Conservation (phyloP, 169 alveolate species). For the Cryptosporidium sp. region DNA sequence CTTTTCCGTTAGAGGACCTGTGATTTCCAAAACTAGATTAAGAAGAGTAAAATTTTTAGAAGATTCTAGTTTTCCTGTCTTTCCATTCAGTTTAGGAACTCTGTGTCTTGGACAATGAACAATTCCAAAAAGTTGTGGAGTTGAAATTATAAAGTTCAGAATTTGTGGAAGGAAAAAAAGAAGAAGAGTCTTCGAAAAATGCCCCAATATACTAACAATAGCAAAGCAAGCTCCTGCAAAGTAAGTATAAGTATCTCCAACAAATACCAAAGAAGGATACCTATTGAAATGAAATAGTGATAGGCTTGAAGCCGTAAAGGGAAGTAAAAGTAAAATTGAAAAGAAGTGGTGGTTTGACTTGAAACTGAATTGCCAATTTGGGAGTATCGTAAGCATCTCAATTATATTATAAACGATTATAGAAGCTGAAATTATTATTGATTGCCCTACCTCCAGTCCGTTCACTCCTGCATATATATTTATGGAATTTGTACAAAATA, state of each 20-base stretch:
- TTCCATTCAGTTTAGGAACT: constrained; percentile 86
- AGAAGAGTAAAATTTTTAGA: constrained; percentile 89
- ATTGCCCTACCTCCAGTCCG: constrained; percentile 94
- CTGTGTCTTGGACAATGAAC: constrained; percentile 93
- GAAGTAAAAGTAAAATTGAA: constrained; percentile 85
- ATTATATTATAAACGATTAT: constrained; percentile 88
- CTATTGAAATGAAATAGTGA: constrained; percentile 88
- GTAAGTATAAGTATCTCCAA: constrained; percentile 94
- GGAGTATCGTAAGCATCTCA: constrained; percentile 81
- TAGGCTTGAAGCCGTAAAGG: constrained; percentile 87
- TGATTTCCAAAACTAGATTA: constrained; percentile 85
- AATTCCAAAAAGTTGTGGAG: constrained; percentile 92
- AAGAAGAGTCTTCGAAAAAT: constrained; percentile 88
- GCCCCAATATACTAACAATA: constrained; percentile 92
- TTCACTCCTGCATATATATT: constrained; percentile 95
- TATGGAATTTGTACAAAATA: constrained; percentile 92
- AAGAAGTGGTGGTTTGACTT: constrained; percentile 84
- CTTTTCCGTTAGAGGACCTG: constrained; percentile 91
- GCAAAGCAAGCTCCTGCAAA: constrained; percentile 95
- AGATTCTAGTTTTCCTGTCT: constrained; percentile 86
- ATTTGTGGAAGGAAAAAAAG: constrained; percentile 92
- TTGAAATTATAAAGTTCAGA: constrained; percentile 89
- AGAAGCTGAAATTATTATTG: constrained; percentile 88
- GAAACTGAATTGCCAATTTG: constrained; percentile 32
- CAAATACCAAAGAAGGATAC: constrained; percentile 93